Evolutionary conservation across 768 basidiomycete genomes (phyloP), one percentile per base, ranked within the genome.

Genomic region (Suillus clintonianus): DNA sequence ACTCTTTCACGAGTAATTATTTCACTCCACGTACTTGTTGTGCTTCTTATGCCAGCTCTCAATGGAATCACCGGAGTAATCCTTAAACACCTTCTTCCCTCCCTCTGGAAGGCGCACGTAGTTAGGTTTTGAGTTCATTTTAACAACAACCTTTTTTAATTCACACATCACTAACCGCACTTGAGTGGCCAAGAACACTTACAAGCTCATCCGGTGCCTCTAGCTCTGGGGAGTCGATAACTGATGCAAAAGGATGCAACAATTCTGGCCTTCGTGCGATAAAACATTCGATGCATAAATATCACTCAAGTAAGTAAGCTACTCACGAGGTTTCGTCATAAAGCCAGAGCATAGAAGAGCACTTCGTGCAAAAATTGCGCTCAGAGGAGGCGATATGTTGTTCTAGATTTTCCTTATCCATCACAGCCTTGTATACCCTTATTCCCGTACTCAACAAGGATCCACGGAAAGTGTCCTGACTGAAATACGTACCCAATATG

Each of bases 231-330:
- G 80, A 80, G 61, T 89, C 89, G 57, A 89, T 88, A 0, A 82
- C 87, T 34, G 86, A 86, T 10, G 88, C 88, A 65, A 89, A 90
- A 4, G 89, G 89, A 61, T 89, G 89, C 39, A 90, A 76, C 0
- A 85, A 68, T 32, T 89, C 85, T 0, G 88, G 87, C 88, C 88
- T 89, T 50, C 2, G 30, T n/a, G 5, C 9, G 36, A 53, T 7
- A 57, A 15, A 67, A 48, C 24, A 30, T 22, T 24, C 14, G 48
- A 45, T 56, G 51, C 36, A 19, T 30, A 14, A 43, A 32, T 54
- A 36, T 59, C n/a, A 61, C 32, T 47, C 22, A 47, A 11, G 14
- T 15, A n/a, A n/a, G n/a, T n/a, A n/a, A n/a, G n/a, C n/a, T n/a
- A 64, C 80, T 42, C 55, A 89, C 88, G 86, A 88, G 2, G 66